Conservation (phyloP, 2,329 filamentous ascomycete genomes). For the Aspergillus udagawae region DNA sequence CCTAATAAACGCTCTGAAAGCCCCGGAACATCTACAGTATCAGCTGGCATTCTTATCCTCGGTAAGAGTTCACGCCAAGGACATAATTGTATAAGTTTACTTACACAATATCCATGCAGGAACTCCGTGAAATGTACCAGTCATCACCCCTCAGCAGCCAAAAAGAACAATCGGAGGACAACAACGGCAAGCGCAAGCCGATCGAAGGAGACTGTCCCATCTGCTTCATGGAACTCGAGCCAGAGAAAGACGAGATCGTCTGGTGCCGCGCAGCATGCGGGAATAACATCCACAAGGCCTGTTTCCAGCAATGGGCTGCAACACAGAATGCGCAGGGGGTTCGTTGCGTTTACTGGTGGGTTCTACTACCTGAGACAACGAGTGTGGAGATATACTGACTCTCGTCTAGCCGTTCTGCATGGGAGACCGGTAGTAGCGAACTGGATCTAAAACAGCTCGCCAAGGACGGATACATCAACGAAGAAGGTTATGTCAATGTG, state of each 20-base stretch:
- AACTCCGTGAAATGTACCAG: slow-evolving; percentile 54
- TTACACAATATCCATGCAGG: slow-evolving; percentile 25
- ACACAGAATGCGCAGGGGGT: slow-evolving; percentile 31
- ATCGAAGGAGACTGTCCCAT: slow-evolving; percentile 62
- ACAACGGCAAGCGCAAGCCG: slow-evolving; percentile 52
- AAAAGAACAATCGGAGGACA: slow-evolving; percentile 32
- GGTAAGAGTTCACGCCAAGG: slow-evolving; percentile 21
- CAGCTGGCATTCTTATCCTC: slow-evolving; percentile 57
- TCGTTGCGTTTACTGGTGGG: slow-evolving; percentile 45
- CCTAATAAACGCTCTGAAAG: slow-evolving; percentile 56
- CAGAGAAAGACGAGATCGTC: slow-evolving; percentile 44
- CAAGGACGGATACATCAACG: slow-evolving; percentile 21
- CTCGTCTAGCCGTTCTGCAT: slow-evolving; percentile 35
- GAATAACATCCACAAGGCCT: slow-evolving; percentile 58
- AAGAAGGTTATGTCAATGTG: slow-evolving; percentile 46
- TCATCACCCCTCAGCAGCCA: slow-evolving; percentile 49
- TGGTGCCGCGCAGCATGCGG: slow-evolving; percentile 61
- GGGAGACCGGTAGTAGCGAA: slow-evolving; percentile 32
- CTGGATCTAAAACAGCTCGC: slow-evolving; percentile 30
- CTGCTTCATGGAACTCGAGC: slow-evolving; percentile 55
- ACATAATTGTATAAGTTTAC: not conserved
- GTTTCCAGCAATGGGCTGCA: slow-evolving; percentile 53
- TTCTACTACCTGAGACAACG: not conserved
- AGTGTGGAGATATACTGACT: not conserved
- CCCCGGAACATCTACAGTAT: slow-evolving; percentile 52